phyloP scores from a whole-genome alignment of 2,329 filamentous ascomycete genomes.

The Sarocladium brachiariae region DNA sequence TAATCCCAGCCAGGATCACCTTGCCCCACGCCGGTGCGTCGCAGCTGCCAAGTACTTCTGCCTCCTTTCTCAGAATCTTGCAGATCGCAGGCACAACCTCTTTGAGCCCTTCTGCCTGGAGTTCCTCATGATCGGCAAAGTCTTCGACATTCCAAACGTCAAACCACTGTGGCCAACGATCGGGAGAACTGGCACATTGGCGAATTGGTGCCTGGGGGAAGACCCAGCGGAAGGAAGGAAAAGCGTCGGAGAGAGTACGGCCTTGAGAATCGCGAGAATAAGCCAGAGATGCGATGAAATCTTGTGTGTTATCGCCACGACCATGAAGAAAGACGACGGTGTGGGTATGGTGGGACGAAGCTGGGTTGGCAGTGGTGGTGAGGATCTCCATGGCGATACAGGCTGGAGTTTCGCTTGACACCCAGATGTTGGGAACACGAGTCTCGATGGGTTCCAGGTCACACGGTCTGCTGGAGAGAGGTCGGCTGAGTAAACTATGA shows the following conservation, averaged over 20 bases:
- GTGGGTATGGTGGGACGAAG: slow-evolving; percentile 27
- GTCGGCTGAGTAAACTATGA: too few species aligned
- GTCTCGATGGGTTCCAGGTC: too few species aligned
- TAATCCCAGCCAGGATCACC: slow-evolving; percentile 39
- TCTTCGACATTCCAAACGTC: slow-evolving; percentile 33
- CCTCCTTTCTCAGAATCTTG: slow-evolving; percentile 28
- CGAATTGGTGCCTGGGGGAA: slow-evolving; percentile 36
- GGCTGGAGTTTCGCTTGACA: too few species aligned
- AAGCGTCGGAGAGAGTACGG: slow-evolving; percentile 29
- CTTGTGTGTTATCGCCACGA: slow-evolving; percentile 32
- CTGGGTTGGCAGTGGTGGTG: not conserved
- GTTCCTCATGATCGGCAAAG: slow-evolving; percentile 33
- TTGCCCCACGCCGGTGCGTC: slow-evolving; percentile 22
- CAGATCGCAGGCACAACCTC: slow-evolving; percentile 29
- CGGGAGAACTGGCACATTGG: slow-evolving; percentile 16
- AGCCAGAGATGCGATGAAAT: slow-evolving; percentile 24
- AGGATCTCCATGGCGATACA: not conserved
- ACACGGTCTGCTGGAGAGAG: too few species aligned
- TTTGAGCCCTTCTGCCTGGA: slow-evolving; percentile 33
- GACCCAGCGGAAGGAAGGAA: slow-evolving; percentile 42
- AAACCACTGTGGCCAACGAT: slow-evolving; percentile 2
- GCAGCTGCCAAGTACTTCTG: slow-evolving; percentile 24
- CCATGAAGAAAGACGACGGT: slow-evolving; percentile 40
- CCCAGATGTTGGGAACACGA: too few species aligned
- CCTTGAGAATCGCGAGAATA: slow-evolving; percentile 23